Base-by-base conservation (phyloP, 306 rosid species). In the Dalbergia cochinchinensis region DNA sequence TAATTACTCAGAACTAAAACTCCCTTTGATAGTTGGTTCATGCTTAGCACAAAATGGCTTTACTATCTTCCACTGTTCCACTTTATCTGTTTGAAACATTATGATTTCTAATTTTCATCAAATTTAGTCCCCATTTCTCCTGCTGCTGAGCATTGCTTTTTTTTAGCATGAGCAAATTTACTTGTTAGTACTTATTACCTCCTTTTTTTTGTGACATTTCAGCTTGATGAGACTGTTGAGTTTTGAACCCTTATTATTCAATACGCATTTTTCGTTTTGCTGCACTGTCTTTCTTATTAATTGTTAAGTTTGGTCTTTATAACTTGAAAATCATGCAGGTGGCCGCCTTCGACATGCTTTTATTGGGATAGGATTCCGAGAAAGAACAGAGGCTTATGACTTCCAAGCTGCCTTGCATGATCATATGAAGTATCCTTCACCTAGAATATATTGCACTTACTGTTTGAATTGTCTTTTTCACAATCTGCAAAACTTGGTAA, bases 391-490 rank as follows among this genome's bases (percentile, higher is more conserved):
- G 85, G 99, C 99, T 53, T 95, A 95, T 88, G 98, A 95, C 81
- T 95, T 95, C 83, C 98, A 95, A 88, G 99, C 99, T 58, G 96
- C 99, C 78, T 80, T 95, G 83, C 98, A 93, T 75, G 98, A 95
- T 73, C 98, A 95, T 84, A 89, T 95, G 91, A 95, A 91, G 99
- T 95, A 91, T 72, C 73, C 80, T 86, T 65, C 59, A 48, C 77
- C 62, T 78, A 65, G 71, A 51, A 53, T 64, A 41, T 18, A 74
- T 86, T 70, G 31, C 22, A 75, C 60, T 81, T 76, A 60, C 44
- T 60, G 34, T 69, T 75, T 71, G 79, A 63, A 37, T 65, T 59
- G 15, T 51, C 73, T 51, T 15, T 72, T n/a, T 61, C 60, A 33
- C 62, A 48, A 55, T 22, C 77, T 55, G 50, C 77, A 74, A 57